Percentiles rank a stretch among this genome's conserved stretches.
phyloP scores from a whole-genome alignment of 2,329 filamentous ascomycete species.

The Fusarium armeniacum region DNA sequence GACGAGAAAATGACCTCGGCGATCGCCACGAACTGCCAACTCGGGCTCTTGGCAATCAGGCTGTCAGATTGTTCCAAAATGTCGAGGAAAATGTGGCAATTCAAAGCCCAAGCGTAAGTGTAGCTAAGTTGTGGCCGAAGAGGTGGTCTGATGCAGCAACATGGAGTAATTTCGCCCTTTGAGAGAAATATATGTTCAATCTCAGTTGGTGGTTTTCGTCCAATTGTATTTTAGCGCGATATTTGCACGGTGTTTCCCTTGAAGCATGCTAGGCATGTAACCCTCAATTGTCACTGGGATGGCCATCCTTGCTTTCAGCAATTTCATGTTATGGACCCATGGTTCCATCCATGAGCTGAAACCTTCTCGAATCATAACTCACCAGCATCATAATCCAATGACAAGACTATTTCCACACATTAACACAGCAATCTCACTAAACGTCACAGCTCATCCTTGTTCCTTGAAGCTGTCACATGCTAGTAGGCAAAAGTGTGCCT shows the following conservation, averaged over 20 bases:
- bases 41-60: not conserved
- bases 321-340: not conserved
- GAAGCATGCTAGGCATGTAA: too few species aligned
- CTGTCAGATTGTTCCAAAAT: not conserved
- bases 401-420: not conserved
- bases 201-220: not conserved
- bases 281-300: too few species aligned
- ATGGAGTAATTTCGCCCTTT: not conserved
- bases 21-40: not conserved
- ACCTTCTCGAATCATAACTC: accelerated
- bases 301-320: too few species aligned
- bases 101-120: not conserved
- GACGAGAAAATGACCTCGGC: not conserved
- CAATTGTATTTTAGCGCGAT: not conserved
- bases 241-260: not conserved
- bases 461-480: not conserved
- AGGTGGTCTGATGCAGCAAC: not conserved
- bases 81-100: accelerated
- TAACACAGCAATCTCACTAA: not conserved
- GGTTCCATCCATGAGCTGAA: not conserved
- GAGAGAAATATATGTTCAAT: not conserved
- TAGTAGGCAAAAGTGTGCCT: not conserved
- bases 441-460: not conserved
- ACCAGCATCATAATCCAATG: not conserved
- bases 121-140: not conserved